Base-by-base conservation (phyloP, 495 filamentous ascomycete species). In the Xylaria flabelliformis region DNA sequence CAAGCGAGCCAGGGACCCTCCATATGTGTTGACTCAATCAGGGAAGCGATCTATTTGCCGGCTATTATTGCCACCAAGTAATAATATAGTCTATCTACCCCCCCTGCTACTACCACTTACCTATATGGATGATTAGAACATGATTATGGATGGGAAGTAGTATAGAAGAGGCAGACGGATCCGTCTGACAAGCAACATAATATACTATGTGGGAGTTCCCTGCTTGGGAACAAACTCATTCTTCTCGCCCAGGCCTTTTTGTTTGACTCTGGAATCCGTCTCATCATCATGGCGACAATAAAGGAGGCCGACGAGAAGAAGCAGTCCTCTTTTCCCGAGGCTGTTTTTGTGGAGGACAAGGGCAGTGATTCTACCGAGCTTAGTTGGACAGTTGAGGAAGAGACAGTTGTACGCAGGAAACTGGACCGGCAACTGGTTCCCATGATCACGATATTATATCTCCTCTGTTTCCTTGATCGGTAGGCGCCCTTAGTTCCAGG, bases 361-460 rank as follows among this genome's bases (percentile, higher is more conserved):
- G 73, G 73, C 59, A 62, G 74, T 42, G 73, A 72, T 7, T 79
- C 77, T 50, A 55, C 72, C 10, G 75, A 75, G n/a, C 73, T 64
- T 8, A 34, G 70, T 62, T 88, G 85, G 85, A 83, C 83, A 13
- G 79, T 79, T 17, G 83, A 80, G 61, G 88, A 89, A 67, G 88
- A 89, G 80, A 80, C 73, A 32, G 73, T 67, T 7, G 75, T 89
- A 59, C 84, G 86, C 56, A 83, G 80, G 70, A 86, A 85, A 76
- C 76, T 89, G 66, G 87, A 89, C 76, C 83, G 79, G 79, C 81
- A 84, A 72, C 76, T 85, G 32, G 80, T 89, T 61, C 87, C 87
- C 7, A 76, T 86, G 19, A 85, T 88, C 46, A 88, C 86, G 5
- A 73, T 86, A 13, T 75, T 89, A 24, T 89, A 89, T 72, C 81